A percentile compares a stretch with the other conserved stretches of the same genome.
phyloP scores from a whole-genome alignment of 345 rosid species.

The Jatropha curcas region DNA sequence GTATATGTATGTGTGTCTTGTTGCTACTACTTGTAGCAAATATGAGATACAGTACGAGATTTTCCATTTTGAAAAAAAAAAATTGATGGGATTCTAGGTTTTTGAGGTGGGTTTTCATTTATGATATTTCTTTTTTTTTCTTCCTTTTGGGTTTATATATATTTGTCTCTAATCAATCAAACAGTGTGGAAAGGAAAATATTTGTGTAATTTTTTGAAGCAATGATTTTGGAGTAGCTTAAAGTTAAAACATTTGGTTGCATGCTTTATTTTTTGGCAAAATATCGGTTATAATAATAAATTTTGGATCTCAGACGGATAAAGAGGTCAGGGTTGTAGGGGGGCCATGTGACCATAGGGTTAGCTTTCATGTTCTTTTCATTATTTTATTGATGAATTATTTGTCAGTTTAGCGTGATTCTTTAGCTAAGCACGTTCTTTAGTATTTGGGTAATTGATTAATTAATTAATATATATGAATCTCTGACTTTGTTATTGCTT shows the following conservation, averaged over 20 bases:
- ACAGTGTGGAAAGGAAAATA: neutral
- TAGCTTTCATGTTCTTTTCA: neutral
- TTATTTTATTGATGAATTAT: constrained; percentile 5
- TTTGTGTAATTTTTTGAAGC: neutral
- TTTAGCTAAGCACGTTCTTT: constrained; percentile 13
- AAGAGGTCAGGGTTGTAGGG: neutral
- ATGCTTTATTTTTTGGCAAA: neutral
- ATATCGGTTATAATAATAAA: neutral
- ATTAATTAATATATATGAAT: constrained; percentile 6
- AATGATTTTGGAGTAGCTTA: constrained; percentile 4
- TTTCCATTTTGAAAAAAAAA: neutral
- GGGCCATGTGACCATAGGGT: constrained; percentile 8
- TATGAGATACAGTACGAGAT: no score
- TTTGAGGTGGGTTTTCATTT: neutral
- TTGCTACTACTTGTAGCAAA: no score
- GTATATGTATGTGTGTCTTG: no score
- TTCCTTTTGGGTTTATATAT: neutral
- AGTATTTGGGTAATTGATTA: neutral
- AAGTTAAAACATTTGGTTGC: neutral
- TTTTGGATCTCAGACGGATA: constrained; percentile 26
- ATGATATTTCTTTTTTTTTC: neutral
- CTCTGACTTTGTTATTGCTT: constrained; percentile 16
- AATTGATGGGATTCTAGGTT: neutral
- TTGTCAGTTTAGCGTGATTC: constrained; percentile 5
- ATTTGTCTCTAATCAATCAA: neutral